A percentile compares a stretch with the other conserved stretches of the same genome.
These are phyloP conservation scores for Dryas alaskensis DNA, from an alignment of 306 rosid genomes.

Conservation along the genomic window DNA sequence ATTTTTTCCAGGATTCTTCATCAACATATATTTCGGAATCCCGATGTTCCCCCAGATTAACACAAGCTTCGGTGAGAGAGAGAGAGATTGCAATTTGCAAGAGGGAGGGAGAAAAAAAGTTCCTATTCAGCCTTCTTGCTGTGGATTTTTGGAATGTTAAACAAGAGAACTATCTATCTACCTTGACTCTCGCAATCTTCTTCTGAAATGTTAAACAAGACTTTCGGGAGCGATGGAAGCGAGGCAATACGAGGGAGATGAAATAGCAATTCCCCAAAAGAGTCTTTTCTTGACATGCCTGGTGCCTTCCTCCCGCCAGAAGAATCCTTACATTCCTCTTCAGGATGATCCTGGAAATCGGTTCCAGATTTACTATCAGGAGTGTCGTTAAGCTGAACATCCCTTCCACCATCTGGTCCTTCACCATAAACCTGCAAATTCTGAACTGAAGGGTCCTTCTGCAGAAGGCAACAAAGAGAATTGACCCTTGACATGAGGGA, in stretches of 20 bases:
- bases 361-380: constrained; percentile 26
- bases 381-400: constrained; percentile 25
- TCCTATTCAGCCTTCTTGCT: constrained; percentile 1
- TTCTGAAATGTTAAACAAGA: constrained; percentile 66
- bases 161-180: constrained; percentile 24
- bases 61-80: constrained; percentile 15
- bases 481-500: constrained; percentile 87
- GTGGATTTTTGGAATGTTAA: constrained; percentile 4
- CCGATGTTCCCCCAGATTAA: constrained; percentile 28
- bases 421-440: constrained; percentile 32
- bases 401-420: constrained; percentile 36
- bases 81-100: neutral
- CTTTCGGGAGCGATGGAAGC: constrained; percentile 68
- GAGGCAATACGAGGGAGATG: constrained; percentile 79
- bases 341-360: constrained; percentile 30
- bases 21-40: constrained; percentile 66
- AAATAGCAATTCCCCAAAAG: constrained; percentile 65
- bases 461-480: constrained; percentile 79
- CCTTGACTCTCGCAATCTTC: constrained; percentile 47
- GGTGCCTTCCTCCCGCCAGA: constrained; percentile 40
- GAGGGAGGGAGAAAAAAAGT: neutral
- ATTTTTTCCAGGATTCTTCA: constrained; percentile 54
- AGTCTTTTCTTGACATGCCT: constrained; percentile 78
- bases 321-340: constrained; percentile 43
- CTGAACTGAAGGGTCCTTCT: constrained; percentile 62